phyloP scores from a whole-genome alignment of 257 asterid species.

The Fraxinus anomala region DNA sequence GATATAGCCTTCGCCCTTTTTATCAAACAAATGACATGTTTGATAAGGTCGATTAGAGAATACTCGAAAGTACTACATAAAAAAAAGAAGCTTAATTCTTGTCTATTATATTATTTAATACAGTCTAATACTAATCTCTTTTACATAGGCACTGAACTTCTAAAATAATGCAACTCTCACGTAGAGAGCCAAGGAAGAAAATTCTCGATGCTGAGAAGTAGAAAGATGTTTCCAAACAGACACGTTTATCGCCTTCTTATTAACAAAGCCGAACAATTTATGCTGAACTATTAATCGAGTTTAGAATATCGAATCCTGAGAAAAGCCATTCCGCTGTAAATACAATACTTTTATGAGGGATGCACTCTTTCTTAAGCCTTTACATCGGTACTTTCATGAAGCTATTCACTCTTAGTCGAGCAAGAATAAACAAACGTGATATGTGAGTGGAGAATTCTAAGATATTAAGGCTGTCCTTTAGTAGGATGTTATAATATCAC shows the following conservation, averaged over 20 bases:
- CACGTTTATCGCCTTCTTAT: slow-evolving; percentile 10
- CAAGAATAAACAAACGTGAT: too few species aligned
- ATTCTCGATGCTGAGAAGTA: slow-evolving; percentile 34
- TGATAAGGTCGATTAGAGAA: neutral
- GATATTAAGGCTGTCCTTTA: too few species aligned
- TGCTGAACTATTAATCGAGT: neutral
- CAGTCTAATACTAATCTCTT: neutral
- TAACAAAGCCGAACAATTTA: neutral
- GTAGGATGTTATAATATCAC: too few species aligned
- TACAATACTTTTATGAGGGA: too few species aligned
- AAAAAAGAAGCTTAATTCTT: too few species aligned
- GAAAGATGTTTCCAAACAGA: slow-evolving; percentile 44
- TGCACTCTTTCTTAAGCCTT: too few species aligned
- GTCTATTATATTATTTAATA: neutral
- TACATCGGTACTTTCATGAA: too few species aligned
- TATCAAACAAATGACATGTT: neutral
- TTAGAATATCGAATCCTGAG: too few species aligned
- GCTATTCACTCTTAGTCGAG: too few species aligned
- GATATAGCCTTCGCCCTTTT: neutral
- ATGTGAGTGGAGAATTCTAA: too few species aligned
- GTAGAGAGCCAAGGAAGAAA: slow-evolving; percentile 42
- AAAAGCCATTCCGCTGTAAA: too few species aligned
- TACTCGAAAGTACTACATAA: too few species aligned
- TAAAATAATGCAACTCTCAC: slow-evolving; percentile 47
- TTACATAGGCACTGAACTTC: slow-evolving; percentile 41